Base-by-base conservation (phyloP, 75 land plant species). In the Ceratopteris richardii region DNA sequence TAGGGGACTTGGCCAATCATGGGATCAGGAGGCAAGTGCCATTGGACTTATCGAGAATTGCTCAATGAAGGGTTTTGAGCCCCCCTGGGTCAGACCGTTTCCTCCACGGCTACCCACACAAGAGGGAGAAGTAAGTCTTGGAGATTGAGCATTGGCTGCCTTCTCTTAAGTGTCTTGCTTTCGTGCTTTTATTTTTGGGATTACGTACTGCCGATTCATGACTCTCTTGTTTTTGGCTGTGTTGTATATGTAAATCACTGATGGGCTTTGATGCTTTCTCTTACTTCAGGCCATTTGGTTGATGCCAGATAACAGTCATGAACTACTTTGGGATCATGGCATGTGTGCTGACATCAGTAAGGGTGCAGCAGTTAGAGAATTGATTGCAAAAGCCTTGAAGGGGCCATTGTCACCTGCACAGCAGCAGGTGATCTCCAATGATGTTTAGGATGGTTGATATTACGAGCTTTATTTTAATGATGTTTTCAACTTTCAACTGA, bases 311-410 rank as follows among this genome's bases (percentile, higher is more conserved):
- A 83, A 75, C 31, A 83, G 75, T 43, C 91, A 94, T 73, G 91
- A 94, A 48, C 79, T 90, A 31, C 53, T 81, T 29, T 94, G 98
- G 98, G 94, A 94, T 67, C 66, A 77, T 63, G 75, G 86, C 20
- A 94, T 94, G 98, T 94, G 98, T 77, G 96, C 90, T 58, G 98
- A 94, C 54, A 86, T 86, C 54, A 94, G 91, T 63, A 79, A 80
- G 23, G 96, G 90, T 33, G 77, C 88, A 52, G 82, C 88, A 11
- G 75, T 90, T 39, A 78, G 98, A 44, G 98, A 94, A 62, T 67
- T 94, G 23, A 86, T 94, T 39, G 78, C 79, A 23, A 86, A 74
- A 64, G 87, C 98, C 20, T 63, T 90, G 41, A 90, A 83, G 59
- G 95, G 90, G 40, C 76, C 98, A 31, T 84, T 93, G 69, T 64